A percentile compares a stretch with the other conserved stretches of the same genome.
These are phyloP conservation scores for Lithospermum erythrorhizon DNA, from an alignment of 257 asterid species.

Conservation along the genomic window DNA sequence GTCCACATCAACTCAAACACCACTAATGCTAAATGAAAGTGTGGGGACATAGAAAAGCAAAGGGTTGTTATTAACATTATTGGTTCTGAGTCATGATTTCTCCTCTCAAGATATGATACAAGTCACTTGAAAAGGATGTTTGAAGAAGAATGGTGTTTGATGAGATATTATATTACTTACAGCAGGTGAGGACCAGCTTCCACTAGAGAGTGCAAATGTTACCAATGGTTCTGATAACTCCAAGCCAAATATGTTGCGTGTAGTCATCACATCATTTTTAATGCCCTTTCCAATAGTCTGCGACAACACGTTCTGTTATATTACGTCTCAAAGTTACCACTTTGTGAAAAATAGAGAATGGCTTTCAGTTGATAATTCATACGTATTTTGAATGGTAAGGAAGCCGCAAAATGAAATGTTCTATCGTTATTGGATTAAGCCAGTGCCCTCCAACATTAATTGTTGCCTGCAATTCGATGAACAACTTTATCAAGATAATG, in stretches of 20 bases:
- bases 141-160: neutral
- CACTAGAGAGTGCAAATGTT: conserved; percentile 83
- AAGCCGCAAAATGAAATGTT: conserved; percentile 78
- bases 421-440: conserved; percentile 60
- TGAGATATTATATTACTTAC: conserved; percentile 31
- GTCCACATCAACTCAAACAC: neutral
- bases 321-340: conserved; percentile 1
- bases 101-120: neutral
- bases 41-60: neutral
- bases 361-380: conserved; percentile 13
- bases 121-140: neutral
- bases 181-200: conserved; percentile 93
- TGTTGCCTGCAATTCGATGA: conserved; percentile 39
- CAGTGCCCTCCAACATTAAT: conserved; percentile 59
- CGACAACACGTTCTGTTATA: neutral
- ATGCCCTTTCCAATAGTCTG: neutral
- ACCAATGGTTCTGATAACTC: conserved; percentile 88
- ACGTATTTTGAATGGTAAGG: conserved; percentile 74
- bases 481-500: neutral
- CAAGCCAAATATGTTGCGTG: conserved; percentile 42
- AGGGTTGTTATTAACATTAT: neutral
- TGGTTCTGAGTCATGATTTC: neutral
- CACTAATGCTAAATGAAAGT: neutral
- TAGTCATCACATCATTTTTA: conserved; percentile 35
- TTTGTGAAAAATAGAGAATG: neutral